A percentile compares a stretch with the other conserved stretches of the same genome.
These are phyloP conservation scores for Fusarium odoratissimum DNA, from an alignment of 2,329 filamentous ascomycete genomes.

Conservation along the genomic window DNA sequence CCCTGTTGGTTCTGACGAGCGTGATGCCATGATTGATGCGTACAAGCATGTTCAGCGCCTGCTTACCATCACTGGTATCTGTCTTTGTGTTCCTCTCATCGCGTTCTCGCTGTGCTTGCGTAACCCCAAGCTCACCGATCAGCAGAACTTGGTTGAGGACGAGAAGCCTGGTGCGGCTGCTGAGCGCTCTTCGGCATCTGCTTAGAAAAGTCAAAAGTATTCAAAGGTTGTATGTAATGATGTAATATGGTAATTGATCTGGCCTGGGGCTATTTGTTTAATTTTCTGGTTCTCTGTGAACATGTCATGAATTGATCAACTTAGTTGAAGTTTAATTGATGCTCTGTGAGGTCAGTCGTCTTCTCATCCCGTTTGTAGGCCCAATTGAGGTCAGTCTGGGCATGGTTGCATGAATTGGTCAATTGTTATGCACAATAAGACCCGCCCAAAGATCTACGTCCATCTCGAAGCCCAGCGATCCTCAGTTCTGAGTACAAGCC, in stretches of 20 bases:
- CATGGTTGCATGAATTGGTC: not conserved
- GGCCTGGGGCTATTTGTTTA: not conserved
- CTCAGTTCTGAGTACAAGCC: not conserved
- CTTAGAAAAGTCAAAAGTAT: not conserved
- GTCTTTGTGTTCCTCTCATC: conserved; percentile 61
- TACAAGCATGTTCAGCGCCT: conserved; percentile 61
- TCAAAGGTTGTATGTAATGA: conserved; percentile 11
- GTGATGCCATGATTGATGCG: conserved; percentile 55
- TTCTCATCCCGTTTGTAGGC: too few species aligned
- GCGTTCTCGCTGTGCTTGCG: conserved; percentile 56
- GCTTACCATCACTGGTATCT: conserved; percentile 61
- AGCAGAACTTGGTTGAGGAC: conserved; percentile 57
- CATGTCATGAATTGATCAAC: not conserved
- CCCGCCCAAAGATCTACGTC: not conserved
- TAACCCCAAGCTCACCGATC: conserved; percentile 59
- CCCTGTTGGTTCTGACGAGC: conserved; percentile 57
- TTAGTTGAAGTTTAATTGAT: not conserved
- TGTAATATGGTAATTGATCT: conserved; percentile 22
- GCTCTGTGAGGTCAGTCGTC: too few species aligned
- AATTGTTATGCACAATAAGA: rapidly evolving
- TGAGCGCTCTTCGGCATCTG: conserved; percentile 1
- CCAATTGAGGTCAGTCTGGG: not conserved
- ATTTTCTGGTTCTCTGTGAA: not conserved
- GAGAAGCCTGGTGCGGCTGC: conserved; percentile 34
- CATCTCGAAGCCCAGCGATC: not conserved